A percentile compares a stretch with the other conserved stretches of the same genome.
phyloP scores from a whole-genome alignment of 23 red algal genomes.

The Gracilariopsis chorda region DNA sequence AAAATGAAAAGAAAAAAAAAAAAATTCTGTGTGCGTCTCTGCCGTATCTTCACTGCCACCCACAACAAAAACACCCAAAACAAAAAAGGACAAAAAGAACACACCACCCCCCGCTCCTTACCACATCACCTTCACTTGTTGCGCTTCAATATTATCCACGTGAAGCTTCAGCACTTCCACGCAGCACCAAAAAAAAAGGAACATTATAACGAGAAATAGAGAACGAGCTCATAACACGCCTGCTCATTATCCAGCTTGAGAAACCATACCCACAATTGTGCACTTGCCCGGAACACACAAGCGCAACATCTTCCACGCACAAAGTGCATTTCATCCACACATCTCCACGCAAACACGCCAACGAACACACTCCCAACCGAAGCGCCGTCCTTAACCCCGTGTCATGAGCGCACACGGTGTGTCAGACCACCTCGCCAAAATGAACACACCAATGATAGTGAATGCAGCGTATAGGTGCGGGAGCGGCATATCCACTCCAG shows the following conservation, averaged over 20 bases:
- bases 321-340: not conserved
- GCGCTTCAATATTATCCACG: too few species aligned
- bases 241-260: too few species aligned
- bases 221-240: too few species aligned
- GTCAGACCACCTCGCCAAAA: conserved; percentile 64
- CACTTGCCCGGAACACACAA: conserved; percentile 14
- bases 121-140: too few species aligned
- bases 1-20: conserved; percentile 15
- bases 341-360: not conserved
- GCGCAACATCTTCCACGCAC: not conserved
- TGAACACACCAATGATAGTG: conserved; percentile 58
- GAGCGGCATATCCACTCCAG: conserved; percentile 29
- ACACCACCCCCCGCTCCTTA: too few species aligned
- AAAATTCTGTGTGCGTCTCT: not conserved
- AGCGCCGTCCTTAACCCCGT: not conserved
- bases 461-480: conserved; percentile 35
- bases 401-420: conserved; percentile 56
- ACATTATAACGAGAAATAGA: too few species aligned
- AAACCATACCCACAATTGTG: too few species aligned
- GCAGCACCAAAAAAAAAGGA: too few species aligned
- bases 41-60: not conserved
- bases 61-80: not conserved
- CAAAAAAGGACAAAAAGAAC: too few species aligned
- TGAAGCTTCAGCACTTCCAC: too few species aligned
- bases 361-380: too few species aligned